These are phyloP conservation scores for Vigna angularis DNA, from an alignment of 306 rosid genomes.

Conservation along the genomic window DNA sequence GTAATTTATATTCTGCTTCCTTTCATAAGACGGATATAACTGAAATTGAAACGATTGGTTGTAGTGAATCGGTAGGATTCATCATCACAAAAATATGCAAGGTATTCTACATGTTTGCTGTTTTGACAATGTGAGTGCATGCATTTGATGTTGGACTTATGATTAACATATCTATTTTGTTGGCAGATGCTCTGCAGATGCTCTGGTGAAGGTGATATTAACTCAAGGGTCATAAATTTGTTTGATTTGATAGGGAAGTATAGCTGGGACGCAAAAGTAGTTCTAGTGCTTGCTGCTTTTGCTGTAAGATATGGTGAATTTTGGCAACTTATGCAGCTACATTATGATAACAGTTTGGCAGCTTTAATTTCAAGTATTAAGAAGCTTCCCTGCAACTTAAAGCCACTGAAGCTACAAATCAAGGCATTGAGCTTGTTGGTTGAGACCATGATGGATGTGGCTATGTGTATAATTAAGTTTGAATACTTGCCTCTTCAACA, in stretches of 20 bases:
- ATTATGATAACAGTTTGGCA: conserved; percentile 53
- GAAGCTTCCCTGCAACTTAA: conserved; percentile 47
- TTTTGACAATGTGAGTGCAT: not conserved
- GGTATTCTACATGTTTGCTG: conserved; percentile 45
- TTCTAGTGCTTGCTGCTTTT: conserved; percentile 65
- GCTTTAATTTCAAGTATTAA: conserved; percentile 54
- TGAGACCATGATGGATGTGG: conserved; percentile 59
- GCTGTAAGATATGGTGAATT: conserved; percentile 64
- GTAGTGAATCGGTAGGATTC: conserved; percentile 47
- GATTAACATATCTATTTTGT: conserved; percentile 28
- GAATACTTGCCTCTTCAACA: conserved; percentile 51
- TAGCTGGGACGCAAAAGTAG: conserved; percentile 71
- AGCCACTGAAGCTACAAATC: conserved; percentile 35
- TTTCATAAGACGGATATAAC: conserved; percentile 38
- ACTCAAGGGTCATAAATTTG: conserved; percentile 54
- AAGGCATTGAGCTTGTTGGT: conserved; percentile 54
- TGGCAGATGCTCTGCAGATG: conserved; percentile 61
- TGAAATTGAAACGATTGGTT: conserved; percentile 47
- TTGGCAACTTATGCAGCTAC: conserved; percentile 54
- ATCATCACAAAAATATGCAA: conserved; percentile 48
- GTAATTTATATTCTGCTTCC: conserved; percentile 46
- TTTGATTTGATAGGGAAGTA: conserved; percentile 64
- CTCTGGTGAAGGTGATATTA: conserved; percentile 49
- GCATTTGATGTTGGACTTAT: not conserved
- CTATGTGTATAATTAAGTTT: conserved; percentile 65